Percentiles rank a stretch among this genome's conserved stretches.
Conservation (phyloP, 129 eudicot genomes). For the Flaveria sonorensis region DNA sequence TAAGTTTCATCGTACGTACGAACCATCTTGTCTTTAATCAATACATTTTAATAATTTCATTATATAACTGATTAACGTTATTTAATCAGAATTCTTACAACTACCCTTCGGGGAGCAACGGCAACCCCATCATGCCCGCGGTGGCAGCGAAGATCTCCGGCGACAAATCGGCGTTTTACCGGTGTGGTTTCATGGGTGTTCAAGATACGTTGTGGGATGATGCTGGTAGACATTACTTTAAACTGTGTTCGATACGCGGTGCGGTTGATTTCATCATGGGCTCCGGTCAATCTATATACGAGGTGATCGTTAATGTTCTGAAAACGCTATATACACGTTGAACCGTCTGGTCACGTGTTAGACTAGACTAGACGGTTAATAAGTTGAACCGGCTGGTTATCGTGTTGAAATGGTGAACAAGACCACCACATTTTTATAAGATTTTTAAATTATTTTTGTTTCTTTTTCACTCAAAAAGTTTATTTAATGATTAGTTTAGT, state of each 20-base stretch:
- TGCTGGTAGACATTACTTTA: conserved; percentile 70
- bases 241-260: conserved; percentile 61
- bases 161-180: conserved; percentile 60
- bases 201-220: conserved; percentile 92
- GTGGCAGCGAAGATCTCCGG: conserved; percentile 65
- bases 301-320: conserved; percentile 45
- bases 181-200: conserved; percentile 65
- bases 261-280: conserved; percentile 93
- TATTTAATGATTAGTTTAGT: too few relatives aligned
- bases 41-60: not conserved
- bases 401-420: too few relatives aligned
- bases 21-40: not conserved
- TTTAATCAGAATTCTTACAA: conserved; percentile 64
- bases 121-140: conserved; percentile 45
- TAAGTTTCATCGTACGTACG: conserved; percentile 60
- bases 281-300: conserved; percentile 73
- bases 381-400: not conserved
- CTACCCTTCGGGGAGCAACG: conserved; percentile 37
- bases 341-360: too few relatives aligned
- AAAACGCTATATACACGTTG: too few relatives aligned
- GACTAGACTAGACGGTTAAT: too few relatives aligned
- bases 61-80: not conserved
- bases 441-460: too few relatives aligned
- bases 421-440: too few relatives aligned
- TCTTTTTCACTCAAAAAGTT: too few relatives aligned